Percentiles rank a stretch among this genome's conserved stretches.
Evolutionary conservation across 371 early-diverging fungal species (phyloP).

Genomic region (Chytridium lagenaria): DNA sequence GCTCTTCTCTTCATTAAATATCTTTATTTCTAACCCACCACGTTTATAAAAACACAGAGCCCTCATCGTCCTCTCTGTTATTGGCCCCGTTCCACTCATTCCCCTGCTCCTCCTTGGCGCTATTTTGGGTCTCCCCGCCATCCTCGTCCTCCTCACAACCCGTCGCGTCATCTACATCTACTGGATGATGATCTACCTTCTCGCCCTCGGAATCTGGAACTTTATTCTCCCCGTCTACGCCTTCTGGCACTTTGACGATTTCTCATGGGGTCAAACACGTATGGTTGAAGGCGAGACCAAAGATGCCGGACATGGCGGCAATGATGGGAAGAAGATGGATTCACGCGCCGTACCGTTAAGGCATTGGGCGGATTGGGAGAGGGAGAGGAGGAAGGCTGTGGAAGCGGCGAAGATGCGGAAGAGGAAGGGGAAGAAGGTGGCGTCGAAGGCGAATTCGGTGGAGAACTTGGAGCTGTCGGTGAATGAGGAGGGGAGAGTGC

Average conservation of each 20-base stretch:
- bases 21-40: no score
- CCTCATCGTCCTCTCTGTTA: slow-evolving; percentile 59
- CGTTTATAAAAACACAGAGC: no score
- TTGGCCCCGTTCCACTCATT: slow-evolving; percentile 47
- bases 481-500: background rate
- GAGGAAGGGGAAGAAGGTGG: slow-evolving; percentile 5
- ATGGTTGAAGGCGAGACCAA: slow-evolving; percentile 74
- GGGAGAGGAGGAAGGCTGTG: slow-evolving; percentile 21
- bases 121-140: slow-evolving; percentile 86
- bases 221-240: slow-evolving; percentile 95
- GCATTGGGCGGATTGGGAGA: slow-evolving; percentile 40
- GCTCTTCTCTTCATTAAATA: no score
- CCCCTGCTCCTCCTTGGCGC: slow-evolving; percentile 76
- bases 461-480: background rate
- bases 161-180: slow-evolving; percentile 86
- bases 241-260: slow-evolving; percentile 99
- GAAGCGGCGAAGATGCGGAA: slow-evolving; percentile 21
- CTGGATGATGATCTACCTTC: slow-evolving; percentile 94
- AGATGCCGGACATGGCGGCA: slow-evolving; percentile 45
- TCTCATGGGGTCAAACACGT: slow-evolving; percentile 97
- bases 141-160: slow-evolving; percentile 87
- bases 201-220: slow-evolving; percentile 95
- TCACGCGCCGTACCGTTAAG: slow-evolving; percentile 37
- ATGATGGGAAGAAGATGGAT: slow-evolving; percentile 44
- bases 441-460: slow-evolving; percentile 5